Conservation (phyloP, 2,329 filamentous ascomycete species). For the Arachnomyces sp. region DNA sequence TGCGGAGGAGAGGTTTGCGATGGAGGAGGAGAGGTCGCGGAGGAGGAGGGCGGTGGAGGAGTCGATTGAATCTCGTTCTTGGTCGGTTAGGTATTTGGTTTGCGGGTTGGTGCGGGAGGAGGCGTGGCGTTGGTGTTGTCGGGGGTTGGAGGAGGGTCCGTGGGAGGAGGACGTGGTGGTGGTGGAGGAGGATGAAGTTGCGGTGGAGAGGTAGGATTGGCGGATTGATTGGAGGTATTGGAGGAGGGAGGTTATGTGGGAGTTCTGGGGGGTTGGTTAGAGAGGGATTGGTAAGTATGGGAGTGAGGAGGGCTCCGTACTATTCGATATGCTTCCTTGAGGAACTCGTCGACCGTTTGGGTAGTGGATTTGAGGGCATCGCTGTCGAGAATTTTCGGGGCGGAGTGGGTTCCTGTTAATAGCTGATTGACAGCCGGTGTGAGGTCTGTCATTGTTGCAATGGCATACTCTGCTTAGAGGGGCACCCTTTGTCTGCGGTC, state of each 20-base stretch:
- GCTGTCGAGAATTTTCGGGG: slow-evolving; percentile 28
- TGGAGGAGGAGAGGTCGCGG: slow-evolving; percentile 73
- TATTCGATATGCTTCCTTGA: slow-evolving; percentile 90
- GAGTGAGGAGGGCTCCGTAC: slow-evolving; percentile 42
- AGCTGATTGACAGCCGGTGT: slow-evolving; percentile 30
- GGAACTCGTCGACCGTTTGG: slow-evolving; percentile 64
- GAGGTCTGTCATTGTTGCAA: slow-evolving; percentile 32
- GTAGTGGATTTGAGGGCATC: slow-evolving; percentile 15
- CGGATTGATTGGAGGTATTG: slow-evolving; percentile 73
- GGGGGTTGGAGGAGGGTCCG: slow-evolving; percentile 35
- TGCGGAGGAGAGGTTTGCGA: slow-evolving; percentile 69
- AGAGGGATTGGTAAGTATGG: neutral
- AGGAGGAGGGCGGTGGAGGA: slow-evolving; percentile 77
- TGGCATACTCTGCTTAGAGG: neutral
- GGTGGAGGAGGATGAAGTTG: slow-evolving; percentile 25
- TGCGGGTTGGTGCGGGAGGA: slow-evolving; percentile 33
- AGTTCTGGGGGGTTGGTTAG: slow-evolving; percentile 52
- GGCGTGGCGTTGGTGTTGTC: slow-evolving; percentile 20
- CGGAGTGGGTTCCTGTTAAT: slow-evolving; percentile 23
- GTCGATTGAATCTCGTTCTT: slow-evolving; percentile 78
- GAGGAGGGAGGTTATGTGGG: slow-evolving; percentile 73
- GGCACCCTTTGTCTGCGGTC: neutral
- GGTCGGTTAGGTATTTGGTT: slow-evolving; percentile 62
- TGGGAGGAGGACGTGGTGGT: slow-evolving; percentile 18
- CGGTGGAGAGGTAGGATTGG: slow-evolving; percentile 81